Base-by-base conservation (phyloP, 306 rosid species). In the Mimosa pudica region DNA sequence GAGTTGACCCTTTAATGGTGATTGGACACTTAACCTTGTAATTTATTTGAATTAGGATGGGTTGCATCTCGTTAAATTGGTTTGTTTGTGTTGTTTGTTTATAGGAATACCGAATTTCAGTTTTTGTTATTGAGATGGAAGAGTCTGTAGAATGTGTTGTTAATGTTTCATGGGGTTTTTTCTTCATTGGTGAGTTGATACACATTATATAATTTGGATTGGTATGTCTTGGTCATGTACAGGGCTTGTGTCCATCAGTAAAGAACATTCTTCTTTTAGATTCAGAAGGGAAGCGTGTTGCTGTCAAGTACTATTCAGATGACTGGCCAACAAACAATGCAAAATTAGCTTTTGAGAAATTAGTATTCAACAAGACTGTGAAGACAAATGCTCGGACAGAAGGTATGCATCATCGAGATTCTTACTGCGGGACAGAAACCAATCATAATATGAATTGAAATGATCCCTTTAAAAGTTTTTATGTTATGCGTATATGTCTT, bases 271-370 rank as follows among this genome's bases (percentile, higher is more conserved):
- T 95, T 83, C 93, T 95, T 79, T 85, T 95, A 41, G 99, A 95
- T 74, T 95, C 99, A 1, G 99, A 95, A 76, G 99, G 98, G 80
- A 91, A 93, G 84, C 98, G 98, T 70, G 98, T 95, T 62, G 99
- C 99, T 0, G 98, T 93, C 77, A 93, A 89, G 90, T 95, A 95
- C 83, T 95, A 83, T 85, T 89, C 98, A 0, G 97, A 95, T 86
- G 99, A 95, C 80, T 95, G 98, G 99, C 92, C 99, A 75, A 89
- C 99, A 46, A 91, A 91, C 82, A 75, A 74, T 72, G 80, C 96
- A 46, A 93, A 95, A 87, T 83, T 89, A 74, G 97, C 93, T 79
- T 95, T 95, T 76, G 99, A 95, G 78, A 95, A 93, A 86, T 85
- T 90, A 82, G 86, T 95, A 16, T 95, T 93, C 76, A 81, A 82